Base-by-base conservation (phyloP, 305 asterid species). In the Andrographis paniculata region DNA sequence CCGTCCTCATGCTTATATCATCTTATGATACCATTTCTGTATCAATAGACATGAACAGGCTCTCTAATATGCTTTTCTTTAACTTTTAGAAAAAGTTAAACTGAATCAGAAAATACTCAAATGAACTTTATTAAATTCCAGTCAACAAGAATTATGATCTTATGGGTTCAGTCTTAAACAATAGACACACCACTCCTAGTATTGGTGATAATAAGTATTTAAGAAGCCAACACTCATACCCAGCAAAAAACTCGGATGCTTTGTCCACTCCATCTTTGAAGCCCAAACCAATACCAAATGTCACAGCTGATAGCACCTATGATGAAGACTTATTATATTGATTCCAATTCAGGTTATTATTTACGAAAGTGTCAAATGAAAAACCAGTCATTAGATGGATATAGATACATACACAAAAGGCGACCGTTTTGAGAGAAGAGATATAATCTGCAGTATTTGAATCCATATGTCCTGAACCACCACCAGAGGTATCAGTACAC, bases 181-280 rank as follows among this genome's bases (percentile, higher is more conserved):
- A 42, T 39, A 50, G 44, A 43, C 48, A 46, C 31, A 54, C 19
- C 51, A 55, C 55, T 52, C 4, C 48, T 55, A 48, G 52, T 19
- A 18, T 9, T 15, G 17, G 45, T 20, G 57, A 56, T 14, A 19
- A 35, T 12, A 27, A 42, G 42, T 12, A 13, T 2, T 37, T 2
- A 37, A 3, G 12, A 19, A 19, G 53, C 41, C 48, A 36, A 40
- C 20, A 39, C 48, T 51, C 80, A 52, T 85, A 91, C 98, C 98
- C 98, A 43, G 96, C 88, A 33, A 91, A 89, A 65, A 80, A 91
- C 70, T 91, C 98, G 16, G 96, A 67, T 52, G 96, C 87, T 73
- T 66, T 86, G 64, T 61, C 78, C 38, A 65, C 68, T 67, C 98
- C 96, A 51, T 76, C 87, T 53, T 65, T 78, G 59, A 80, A 73